Conservation (phyloP, 129 eudicot genomes). For the Flaveria ramosissima region DNA sequence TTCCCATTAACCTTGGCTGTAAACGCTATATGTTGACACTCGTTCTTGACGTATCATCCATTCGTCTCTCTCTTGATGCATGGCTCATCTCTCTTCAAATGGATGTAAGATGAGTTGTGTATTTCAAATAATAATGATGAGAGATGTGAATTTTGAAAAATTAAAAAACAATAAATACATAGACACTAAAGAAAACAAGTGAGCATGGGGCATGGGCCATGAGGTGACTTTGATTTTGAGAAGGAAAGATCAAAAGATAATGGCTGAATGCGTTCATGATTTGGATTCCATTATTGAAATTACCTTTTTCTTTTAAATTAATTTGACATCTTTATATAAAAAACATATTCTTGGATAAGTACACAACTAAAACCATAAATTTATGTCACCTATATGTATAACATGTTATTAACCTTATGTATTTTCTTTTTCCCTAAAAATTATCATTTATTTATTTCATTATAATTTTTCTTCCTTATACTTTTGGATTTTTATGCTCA, state of each 20-base stretch:
- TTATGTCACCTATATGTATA: background rate
- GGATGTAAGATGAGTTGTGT: no score
- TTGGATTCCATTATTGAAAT: slow-evolving; percentile 37
- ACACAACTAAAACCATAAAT: background rate
- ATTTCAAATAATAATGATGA: background rate
- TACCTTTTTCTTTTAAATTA: background rate
- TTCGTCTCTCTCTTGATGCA: no score
- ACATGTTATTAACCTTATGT: background rate
- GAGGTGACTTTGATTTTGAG: slow-evolving; percentile 15
- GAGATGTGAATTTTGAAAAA: background rate
- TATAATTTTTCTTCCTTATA: background rate
- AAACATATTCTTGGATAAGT: background rate
- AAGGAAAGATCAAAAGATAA: slow-evolving; percentile 23
- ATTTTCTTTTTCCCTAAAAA: no score
- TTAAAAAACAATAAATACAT: background rate
- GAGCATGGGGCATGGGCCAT: slow-evolving; percentile 16
- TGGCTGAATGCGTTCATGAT: slow-evolving; percentile 28
- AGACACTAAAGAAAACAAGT: slow-evolving; percentile 3
- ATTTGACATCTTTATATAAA: background rate
- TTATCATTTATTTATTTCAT: no score
- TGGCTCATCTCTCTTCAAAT: no score
- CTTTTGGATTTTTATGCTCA: no score
- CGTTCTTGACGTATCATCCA: no score
- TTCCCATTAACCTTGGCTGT: background rate
- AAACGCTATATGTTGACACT: no score